Conservation (phyloP, 2,329 filamentous ascomycete species). For the Cladophialophora exuberans region DNA sequence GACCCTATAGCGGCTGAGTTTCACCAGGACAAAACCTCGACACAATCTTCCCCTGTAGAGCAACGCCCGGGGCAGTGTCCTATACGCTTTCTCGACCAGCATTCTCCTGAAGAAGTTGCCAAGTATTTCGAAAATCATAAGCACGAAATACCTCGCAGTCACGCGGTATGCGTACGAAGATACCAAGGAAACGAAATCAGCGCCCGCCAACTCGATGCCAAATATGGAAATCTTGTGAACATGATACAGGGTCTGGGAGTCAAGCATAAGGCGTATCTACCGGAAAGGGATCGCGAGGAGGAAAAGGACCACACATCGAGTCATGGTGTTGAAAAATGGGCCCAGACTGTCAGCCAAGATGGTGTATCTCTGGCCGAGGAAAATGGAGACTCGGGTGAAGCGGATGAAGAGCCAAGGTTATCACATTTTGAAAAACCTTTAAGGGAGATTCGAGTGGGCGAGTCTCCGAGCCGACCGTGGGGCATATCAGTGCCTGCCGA, state of each 20-base stretch:
- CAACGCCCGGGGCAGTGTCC: slow-evolving; percentile 72
- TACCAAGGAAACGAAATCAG: slow-evolving; percentile 87
- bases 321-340: slow-evolving; percentile 79
- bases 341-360: slow-evolving; percentile 69
- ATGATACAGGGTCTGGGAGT: slow-evolving; percentile 92
- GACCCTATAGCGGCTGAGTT: slow-evolving; percentile 56
- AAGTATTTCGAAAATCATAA: slow-evolving; percentile 94
- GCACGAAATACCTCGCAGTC: slow-evolving; percentile 89
- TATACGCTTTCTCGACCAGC: slow-evolving; percentile 89
- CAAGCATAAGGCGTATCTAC: slow-evolving; percentile 86
- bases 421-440: slow-evolving; percentile 81
- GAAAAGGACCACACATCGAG: slow-evolving; percentile 33
- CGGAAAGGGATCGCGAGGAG: slow-evolving; percentile 56
- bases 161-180: slow-evolving; percentile 86
- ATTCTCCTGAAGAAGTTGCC: slow-evolving; percentile 90
- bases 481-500: slow-evolving; percentile 78
- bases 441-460: slow-evolving; percentile 88
- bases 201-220: slow-evolving; percentile 86
- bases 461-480: slow-evolving; percentile 92
- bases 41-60: slow-evolving; percentile 53
- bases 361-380: slow-evolving; percentile 37
- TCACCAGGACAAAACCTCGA: slow-evolving; percentile 48
- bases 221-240: slow-evolving; percentile 87
- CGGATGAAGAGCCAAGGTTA: slow-evolving; percentile 63
- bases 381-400: slow-evolving; percentile 37